Evolutionary conservation across 2,329 filamentous ascomycete genomes (phyloP), one percentile per base, ranked within the genome.

Genomic region (Rutstroemia sp.): DNA sequence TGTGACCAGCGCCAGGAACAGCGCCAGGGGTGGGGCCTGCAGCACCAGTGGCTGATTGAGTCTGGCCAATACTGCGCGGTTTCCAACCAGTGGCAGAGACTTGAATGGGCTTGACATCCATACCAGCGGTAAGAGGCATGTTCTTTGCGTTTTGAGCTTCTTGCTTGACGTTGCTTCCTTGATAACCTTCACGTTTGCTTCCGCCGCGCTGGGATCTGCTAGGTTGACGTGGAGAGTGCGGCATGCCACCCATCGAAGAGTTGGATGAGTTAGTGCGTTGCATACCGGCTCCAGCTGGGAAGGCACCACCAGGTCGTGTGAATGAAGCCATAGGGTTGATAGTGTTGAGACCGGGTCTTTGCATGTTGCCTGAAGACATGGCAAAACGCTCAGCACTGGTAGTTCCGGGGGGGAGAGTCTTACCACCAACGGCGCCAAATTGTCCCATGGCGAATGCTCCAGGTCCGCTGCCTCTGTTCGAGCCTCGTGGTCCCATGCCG

Each of bases 101-200:
- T 58, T 82, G 76, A 51, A 97, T 87, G 51, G 88, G 84, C 76
- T 92, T 89, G 62, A 99, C 74, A 1, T 95, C 88, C 76, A 83
- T 78, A 64, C 88, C 86, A 58, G 85, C 84, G 58, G 92, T 96
- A 62, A 97, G 83, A 69, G 94, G 92, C 91, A 97, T 96, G 62
- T 82, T 84, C 78, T 90, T 91, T 70, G 88, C 86, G 68, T 82
- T 79, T 70, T 91, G 83, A 37, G 82, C 81, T 63, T 91, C 87
- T 59, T 76, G 78, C 67, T 75, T 76, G 8, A 69, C 58, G 48
- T 68, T 66, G 62, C 71, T 68, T 54, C 69, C 71, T 66, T 79
- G 75, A 56, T 71, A 72, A 60, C 78, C 66, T 44, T 71, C 70
- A 60, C 80, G 80, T 67, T 85, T 87, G 75, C 88, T 88, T 59